Evolutionary conservation across 2,329 filamentous ascomycete genomes (phyloP), one percentile per base, ranked within the genome.

Genomic region (Aureobasidium pullulans): DNA sequence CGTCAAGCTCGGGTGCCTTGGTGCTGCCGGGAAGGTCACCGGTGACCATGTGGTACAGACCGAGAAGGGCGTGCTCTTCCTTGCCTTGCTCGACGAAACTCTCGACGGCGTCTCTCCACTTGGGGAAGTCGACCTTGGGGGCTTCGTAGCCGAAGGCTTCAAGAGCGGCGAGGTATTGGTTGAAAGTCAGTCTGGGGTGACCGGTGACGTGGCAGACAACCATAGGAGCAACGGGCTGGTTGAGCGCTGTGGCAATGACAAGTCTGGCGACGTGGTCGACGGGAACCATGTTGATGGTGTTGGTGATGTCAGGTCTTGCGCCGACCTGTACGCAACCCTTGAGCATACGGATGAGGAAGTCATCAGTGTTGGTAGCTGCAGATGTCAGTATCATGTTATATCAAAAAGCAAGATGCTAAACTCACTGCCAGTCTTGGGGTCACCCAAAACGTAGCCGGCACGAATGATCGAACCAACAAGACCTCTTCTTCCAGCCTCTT

Each of bases 251-350:
- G 0, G 91, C 89, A 16, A 90, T 84, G 29, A 96, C 87, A 7
- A 96, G 83, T n/a, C 84, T 81, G 1, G 87, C 83, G 37, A 96
- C 91, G 65, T 96, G 90, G 63, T 85, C 84, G 29, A 96, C 91
- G 0, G 93, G 92, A 0, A 96, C 88, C 72, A 87, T 84, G 76
- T 96, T 97, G 72, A 96, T 84, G 0, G 90, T 89, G 76, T 96
- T 97, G 70, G 79, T 74, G 65, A 96, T 95, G 65, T 83, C 81
- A 1, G 92, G 93, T 0, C 90, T 81, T 2, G 80, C 79, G 2
- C 77, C 77, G 2, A 96, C 79, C 73, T 97, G 92, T 53, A 96
- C 78, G 67, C 90, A 96, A 60, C 90, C 92, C 76, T 96, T 96
- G 60, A 87, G 76, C 75, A 96, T 84, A 40, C 93, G 84, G 64